phyloP scores from a whole-genome alignment of 192 early-diverging fungal genomes.

The Backusella parvicylindrica region DNA sequence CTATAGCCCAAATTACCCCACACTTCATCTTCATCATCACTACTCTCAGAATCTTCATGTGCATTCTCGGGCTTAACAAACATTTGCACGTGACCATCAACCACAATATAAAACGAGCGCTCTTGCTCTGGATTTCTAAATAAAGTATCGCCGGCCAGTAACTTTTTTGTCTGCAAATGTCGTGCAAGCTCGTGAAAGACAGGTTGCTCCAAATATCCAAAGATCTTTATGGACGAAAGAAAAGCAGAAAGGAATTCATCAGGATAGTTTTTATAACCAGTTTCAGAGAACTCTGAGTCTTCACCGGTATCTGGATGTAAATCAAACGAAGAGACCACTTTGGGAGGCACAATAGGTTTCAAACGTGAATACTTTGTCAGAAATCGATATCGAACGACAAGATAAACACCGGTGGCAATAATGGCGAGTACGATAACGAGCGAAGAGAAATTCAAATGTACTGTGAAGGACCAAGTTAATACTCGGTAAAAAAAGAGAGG shows the following conservation, averaged over 20 bases:
- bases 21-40: conserved; percentile 37
- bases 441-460: conserved; percentile 61
- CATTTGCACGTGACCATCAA: conserved; percentile 92
- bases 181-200: conserved; percentile 95
- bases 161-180: conserved; percentile 76
- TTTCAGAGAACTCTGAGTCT: conserved; percentile 44
- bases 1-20: not conserved
- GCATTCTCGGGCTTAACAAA: conserved; percentile 63
- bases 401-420: conserved; percentile 36
- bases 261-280: conserved; percentile 44
- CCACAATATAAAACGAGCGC: conserved; percentile 90
- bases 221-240: conserved; percentile 86
- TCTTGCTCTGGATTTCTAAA: conserved; percentile 66
- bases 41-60: conserved; percentile 31
- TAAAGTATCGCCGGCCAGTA: conserved; percentile 74
- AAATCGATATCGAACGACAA: conserved; percentile 66
- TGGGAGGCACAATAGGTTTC: conserved; percentile 43
- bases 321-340: conserved; percentile 58
- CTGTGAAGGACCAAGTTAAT: conserved; percentile 59
- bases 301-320: conserved; percentile 68
- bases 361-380: conserved; percentile 73
- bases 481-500: conserved; percentile 49
- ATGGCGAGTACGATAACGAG: conserved; percentile 37
- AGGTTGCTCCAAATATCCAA: conserved; percentile 94
- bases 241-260: conserved; percentile 83